Conservation (phyloP, 306 rosid species). For the Pterocarpus macrocarpus region DNA sequence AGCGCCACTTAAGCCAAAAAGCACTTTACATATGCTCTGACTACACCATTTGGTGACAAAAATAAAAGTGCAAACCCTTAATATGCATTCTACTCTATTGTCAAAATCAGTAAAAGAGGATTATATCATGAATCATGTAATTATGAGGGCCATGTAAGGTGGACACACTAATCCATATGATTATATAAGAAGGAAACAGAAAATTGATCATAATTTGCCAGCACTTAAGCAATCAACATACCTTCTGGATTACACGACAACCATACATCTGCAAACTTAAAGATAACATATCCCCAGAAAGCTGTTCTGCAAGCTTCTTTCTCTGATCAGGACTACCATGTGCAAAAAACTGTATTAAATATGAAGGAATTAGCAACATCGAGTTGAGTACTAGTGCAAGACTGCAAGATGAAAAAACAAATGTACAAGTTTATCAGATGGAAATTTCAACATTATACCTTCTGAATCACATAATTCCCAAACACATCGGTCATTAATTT, state of each 20-base stretch:
- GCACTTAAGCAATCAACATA: slow-evolving; percentile 37
- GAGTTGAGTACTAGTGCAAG: slow-evolving; percentile 18
- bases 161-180: not conserved
- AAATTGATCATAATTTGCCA: not conserved
- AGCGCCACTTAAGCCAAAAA: not conserved
- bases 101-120: not conserved
- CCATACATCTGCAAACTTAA: slow-evolving; percentile 84
- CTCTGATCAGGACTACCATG: slow-evolving; percentile 70
- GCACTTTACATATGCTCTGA: not conserved
- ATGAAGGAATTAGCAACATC: slow-evolving; percentile 20
- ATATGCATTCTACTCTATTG: not conserved
- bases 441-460: slow-evolving; percentile 54
- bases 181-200: not conserved
- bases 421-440: not conserved
- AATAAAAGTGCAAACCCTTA: not conserved
- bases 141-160: not conserved
- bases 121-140: not conserved
- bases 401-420: not conserved
- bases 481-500: slow-evolving; percentile 72
- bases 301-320: slow-evolving; percentile 67
- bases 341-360: slow-evolving; percentile 61
- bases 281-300: slow-evolving; percentile 62
- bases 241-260: slow-evolving; percentile 88
- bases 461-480: slow-evolving; percentile 80
- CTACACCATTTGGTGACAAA: not conserved